Evolutionary conservation across 1,284 basidiomycete genomes (phyloP).

Genomic region (Malassezia nana): DNA sequence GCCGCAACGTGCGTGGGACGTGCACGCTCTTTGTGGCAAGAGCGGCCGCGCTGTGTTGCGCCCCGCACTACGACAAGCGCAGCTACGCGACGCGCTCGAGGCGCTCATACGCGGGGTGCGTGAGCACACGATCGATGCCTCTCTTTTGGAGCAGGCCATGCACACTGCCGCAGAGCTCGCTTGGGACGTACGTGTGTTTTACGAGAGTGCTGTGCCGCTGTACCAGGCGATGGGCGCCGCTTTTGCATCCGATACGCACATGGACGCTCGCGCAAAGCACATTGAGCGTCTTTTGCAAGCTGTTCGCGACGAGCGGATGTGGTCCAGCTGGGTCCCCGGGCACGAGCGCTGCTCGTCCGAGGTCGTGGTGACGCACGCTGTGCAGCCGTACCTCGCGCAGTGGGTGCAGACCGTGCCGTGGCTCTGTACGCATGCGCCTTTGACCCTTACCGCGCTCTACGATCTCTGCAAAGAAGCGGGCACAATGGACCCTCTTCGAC

Average conservation of each 20-base stretch:
- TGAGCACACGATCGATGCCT: neutral
- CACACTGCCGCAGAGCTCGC: neutral
- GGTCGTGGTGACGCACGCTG: constrained; percentile 15
- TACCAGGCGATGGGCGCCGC: neutral
- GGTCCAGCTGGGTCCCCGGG: neutral
- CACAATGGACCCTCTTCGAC: neutral
- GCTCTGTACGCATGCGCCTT: constrained; percentile 1
- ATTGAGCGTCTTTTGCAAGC: neutral
- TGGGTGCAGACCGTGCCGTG: constrained; percentile 24
- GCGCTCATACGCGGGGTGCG: neutral
- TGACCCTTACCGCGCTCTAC: neutral
- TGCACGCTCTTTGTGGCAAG: neutral
- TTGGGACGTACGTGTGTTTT: neutral
- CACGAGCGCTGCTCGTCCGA: neutral
- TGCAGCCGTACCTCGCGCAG: constrained; percentile 22
- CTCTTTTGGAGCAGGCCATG: neutral
- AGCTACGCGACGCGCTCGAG: neutral
- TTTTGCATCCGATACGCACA: neutral
- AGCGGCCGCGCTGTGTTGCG: neutral
- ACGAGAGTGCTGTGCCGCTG: neutral
- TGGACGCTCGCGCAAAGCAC: neutral
- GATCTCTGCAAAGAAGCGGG: neutral
- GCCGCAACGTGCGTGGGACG: neutral
- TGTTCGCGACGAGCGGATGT: neutral
- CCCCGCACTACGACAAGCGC: neutral